Conservation (phyloP, 2,329 filamentous ascomycete species). For the Penicillium hesseltinei region DNA sequence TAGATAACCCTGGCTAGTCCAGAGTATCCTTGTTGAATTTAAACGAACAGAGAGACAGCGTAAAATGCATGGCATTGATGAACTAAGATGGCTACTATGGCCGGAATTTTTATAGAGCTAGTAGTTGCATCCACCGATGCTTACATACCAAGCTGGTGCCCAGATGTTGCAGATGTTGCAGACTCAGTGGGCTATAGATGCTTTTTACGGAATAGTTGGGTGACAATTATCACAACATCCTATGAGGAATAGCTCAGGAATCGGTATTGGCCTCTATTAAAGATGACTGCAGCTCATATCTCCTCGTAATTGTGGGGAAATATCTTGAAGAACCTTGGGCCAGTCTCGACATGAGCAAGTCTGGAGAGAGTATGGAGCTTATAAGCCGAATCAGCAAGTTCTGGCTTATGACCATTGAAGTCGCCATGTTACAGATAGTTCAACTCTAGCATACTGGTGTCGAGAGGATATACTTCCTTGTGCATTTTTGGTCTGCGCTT, state of each 20-base stretch:
- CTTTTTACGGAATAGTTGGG: not conserved
- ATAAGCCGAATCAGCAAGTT: too few species aligned
- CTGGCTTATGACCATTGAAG: too few species aligned
- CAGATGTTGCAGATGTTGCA: not conserved
- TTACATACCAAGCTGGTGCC: not conserved
- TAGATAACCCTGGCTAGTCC: not conserved
- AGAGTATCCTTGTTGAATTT: not conserved
- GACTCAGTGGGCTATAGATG: not conserved
- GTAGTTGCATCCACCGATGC: too few species aligned
- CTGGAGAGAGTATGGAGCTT: not conserved
- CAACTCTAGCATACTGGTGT: too few species aligned
- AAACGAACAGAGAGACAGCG: too few species aligned
- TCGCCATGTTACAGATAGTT: too few species aligned
- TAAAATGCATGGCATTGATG: not conserved
- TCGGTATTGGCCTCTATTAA: not conserved
- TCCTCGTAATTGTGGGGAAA: not conserved
- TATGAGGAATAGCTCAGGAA: not conserved
- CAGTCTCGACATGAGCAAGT: not conserved
- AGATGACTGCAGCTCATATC: not conserved
- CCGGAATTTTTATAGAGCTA: not conserved
- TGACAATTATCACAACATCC: not conserved
- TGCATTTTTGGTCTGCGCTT: not conserved
- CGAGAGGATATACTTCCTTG: not conserved
- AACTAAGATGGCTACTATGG: not conserved
- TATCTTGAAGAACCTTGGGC: not conserved